Evolutionary conservation across 1,284 basidiomycete genomes (phyloP).

Genomic region (Gomphus sp.): DNA sequence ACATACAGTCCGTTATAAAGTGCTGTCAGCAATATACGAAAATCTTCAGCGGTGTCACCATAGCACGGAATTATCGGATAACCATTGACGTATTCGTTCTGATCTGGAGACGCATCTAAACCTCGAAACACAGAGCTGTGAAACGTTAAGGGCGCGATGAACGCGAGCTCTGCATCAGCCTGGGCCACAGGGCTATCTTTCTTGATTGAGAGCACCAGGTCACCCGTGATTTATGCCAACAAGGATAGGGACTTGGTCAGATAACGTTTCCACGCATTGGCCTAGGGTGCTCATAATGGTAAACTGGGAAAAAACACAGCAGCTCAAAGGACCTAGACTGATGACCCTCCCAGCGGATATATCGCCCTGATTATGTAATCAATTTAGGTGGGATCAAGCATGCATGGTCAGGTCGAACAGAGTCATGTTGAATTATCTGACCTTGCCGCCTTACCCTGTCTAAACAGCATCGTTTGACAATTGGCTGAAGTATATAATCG

Average conservation of each 20-base stretch:
- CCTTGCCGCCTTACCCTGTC: too few species aligned
- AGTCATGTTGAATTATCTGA: too few species aligned
- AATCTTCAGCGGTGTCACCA: background rate
- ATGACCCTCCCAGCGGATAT: too few species aligned
- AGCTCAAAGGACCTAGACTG: too few species aligned
- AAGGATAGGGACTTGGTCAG: background rate
- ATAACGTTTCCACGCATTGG: background rate
- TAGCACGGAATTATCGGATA: background rate
- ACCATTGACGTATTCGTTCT: background rate
- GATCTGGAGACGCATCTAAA: background rate
- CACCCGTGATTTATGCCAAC: background rate
- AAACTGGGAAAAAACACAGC: too few species aligned
- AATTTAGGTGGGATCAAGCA: too few species aligned
- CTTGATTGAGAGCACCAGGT: background rate
- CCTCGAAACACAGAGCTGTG: constrained; percentile 2
- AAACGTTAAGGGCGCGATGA: background rate
- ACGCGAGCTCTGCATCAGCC: background rate
- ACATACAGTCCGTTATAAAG: constrained; percentile 5
- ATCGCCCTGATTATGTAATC: too few species aligned
- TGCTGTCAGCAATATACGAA: background rate
- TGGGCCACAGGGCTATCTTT: background rate
- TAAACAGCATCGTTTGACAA: too few species aligned
- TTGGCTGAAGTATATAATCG: too few species aligned
- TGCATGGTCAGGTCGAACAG: too few species aligned
- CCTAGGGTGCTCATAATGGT: background rate